phyloP scores from a whole-genome alignment of 2,329 filamentous ascomycete species.

The Pestalotiopsis sp. region DNA sequence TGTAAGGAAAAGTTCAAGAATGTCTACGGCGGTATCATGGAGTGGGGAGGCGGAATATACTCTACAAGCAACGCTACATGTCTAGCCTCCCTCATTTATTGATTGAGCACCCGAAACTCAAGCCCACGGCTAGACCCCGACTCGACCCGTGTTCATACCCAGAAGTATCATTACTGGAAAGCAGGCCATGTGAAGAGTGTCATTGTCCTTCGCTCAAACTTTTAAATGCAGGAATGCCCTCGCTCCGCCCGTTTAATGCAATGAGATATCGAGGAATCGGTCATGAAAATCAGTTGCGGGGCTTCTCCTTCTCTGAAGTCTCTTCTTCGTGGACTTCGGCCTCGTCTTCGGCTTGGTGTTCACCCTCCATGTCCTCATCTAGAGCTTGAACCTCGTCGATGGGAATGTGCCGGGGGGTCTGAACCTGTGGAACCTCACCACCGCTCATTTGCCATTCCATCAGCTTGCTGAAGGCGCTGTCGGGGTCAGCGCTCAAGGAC shows the following conservation, averaged over 20 bases:
- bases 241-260: constrained; percentile 15
- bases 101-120: neutral
- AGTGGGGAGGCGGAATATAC: constrained; percentile 25
- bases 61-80: constrained; percentile 17
- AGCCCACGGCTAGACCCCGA: neutral
- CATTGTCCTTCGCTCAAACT: neutral
- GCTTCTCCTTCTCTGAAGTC: constrained; percentile 20
- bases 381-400: constrained; percentile 57
- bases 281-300: constrained; percentile 16
- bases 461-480: constrained; percentile 88
- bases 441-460: constrained; percentile 99
- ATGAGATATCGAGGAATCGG: constrained; percentile 13
- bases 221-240: constrained; percentile 6
- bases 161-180: neutral
- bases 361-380: constrained; percentile 49
- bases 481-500: constrained; percentile 70
- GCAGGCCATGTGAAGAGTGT: neutral
- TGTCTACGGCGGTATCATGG: constrained; percentile 19
- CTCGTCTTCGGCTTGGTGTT: constrained; percentile 34
- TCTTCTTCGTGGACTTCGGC: constrained; percentile 26
- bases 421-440: constrained; percentile 60
- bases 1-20: constrained; percentile 2
- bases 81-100: neutral
- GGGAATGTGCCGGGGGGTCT: constrained; percentile 37
- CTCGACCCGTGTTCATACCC: neutral